Percentiles rank a stretch among this genome's conserved stretches.
These are phyloP conservation scores for Lyophyllum atratum DNA, from an alignment of 768 basidiomycete species.

Conservation along the genomic window DNA sequence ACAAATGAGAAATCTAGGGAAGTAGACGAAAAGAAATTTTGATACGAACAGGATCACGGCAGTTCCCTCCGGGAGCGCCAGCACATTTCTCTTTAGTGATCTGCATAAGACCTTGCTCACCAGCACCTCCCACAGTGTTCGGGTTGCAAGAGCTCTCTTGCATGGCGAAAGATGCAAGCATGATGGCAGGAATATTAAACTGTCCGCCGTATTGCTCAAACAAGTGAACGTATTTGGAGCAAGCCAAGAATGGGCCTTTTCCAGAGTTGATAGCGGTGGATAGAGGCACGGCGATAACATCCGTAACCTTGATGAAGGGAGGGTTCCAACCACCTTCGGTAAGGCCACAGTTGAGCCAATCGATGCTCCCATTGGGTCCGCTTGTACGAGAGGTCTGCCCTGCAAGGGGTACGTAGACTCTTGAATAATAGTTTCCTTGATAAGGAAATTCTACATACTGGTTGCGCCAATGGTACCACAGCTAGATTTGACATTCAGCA, in stretches of 20 bases:
- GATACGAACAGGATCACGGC: conserved; percentile 45
- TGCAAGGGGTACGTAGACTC: conserved; percentile 24
- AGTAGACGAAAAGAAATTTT: conserved; percentile 2
- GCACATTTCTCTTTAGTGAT: conserved; percentile 77
- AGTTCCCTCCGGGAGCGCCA: conserved; percentile 50
- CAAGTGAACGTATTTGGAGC: conserved; percentile 46
- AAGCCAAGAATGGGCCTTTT: conserved; percentile 60
- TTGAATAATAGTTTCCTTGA: background rate
- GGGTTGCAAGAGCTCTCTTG: conserved; percentile 80
- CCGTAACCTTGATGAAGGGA: conserved; percentile 53
- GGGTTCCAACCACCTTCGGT: conserved; percentile 69
- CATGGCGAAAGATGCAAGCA: conserved; percentile 87
- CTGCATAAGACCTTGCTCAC: conserved; percentile 90
- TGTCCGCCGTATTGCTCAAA: conserved; percentile 63
- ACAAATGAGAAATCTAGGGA: conserved; percentile 2
- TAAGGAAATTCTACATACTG: conserved; percentile 29
- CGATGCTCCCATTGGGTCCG: conserved; percentile 73
- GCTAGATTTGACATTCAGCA: conserved; percentile 37
- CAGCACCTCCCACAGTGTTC: conserved; percentile 64
- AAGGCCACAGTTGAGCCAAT: conserved; percentile 82
- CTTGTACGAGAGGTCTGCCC: conserved; percentile 46
- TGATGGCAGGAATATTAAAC: conserved; percentile 62
- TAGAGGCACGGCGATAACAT: conserved; percentile 52
- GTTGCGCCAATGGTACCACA: conserved; percentile 57
- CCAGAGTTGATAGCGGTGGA: conserved; percentile 46